Evolutionary conservation across 208 protist species (phyloP).

Genomic region (Leishmania tropica): DNA sequence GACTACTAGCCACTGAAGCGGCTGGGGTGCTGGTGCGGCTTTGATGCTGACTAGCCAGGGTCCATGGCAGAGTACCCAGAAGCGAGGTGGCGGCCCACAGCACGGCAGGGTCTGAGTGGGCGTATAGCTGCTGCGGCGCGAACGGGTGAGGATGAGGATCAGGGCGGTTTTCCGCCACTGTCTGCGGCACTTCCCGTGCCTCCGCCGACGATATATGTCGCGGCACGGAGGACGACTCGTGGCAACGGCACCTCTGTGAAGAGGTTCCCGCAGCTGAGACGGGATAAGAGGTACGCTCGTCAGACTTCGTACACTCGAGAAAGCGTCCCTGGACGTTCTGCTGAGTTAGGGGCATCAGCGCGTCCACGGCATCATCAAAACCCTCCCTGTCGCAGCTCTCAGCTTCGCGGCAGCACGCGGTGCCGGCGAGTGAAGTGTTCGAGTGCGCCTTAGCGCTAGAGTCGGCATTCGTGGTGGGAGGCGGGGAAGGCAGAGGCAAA

Average conservation of each 20-base stretch:
- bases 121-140: not conserved
- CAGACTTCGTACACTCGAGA: not conserved
- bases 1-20: conserved; percentile 14
- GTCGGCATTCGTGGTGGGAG: not conserved
- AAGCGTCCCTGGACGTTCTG: not conserved
- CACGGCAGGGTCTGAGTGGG: conserved; percentile 11
- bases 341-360: not conserved
- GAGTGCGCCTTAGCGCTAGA: not conserved
- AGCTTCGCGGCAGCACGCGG: not conserved
- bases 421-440: not conserved
- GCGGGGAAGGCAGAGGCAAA: not conserved
- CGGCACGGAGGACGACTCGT: not conserved
- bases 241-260: not conserved
- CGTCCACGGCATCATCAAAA: not conserved
- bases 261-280: not conserved
- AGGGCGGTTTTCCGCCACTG: not conserved
- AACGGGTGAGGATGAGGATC: not conserved
- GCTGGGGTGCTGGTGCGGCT: conserved; percentile 16
- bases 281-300: not conserved
- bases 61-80: conserved; percentile 22
- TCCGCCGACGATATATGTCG: not conserved
- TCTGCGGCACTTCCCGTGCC: not conserved
- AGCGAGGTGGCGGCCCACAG: conserved; percentile 31
- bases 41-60: conserved; percentile 15
- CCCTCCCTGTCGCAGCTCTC: not conserved